Conservation (phyloP, 257 asterid species). For the Forsythia viridissima region DNA sequence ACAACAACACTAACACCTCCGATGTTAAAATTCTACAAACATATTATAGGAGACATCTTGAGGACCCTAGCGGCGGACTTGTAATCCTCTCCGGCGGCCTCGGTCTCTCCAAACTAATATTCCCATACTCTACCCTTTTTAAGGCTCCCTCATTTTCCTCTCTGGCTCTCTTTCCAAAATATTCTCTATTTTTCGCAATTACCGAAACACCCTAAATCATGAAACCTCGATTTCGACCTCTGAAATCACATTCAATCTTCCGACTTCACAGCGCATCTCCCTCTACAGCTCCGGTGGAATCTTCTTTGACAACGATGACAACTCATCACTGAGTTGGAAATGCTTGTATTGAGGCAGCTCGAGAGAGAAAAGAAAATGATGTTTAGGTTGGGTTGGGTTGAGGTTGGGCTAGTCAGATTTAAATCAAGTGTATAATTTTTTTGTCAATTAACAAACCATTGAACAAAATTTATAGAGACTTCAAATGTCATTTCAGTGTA, state of each 20-base stretch:
- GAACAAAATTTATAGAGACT: no score
- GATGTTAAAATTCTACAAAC: constrained; percentile 88
- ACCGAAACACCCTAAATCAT: constrained; percentile 16
- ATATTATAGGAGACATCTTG: constrained; percentile 75
- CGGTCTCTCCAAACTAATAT: constrained; percentile 71
- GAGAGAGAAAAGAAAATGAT: no score
- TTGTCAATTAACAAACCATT: no score
- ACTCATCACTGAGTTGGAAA: no score
- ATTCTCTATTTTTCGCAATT: constrained; percentile 38
- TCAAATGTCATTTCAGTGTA: no score
- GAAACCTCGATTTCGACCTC: constrained; percentile 33
- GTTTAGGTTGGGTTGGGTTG: no score
- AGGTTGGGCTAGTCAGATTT: no score
- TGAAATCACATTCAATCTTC: constrained; percentile 80
- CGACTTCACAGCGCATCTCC: constrained; percentile 61
- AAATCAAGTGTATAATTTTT: no score
- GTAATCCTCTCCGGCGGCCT: constrained; percentile 85
- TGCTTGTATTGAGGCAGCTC: no score
- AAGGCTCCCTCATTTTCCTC: constrained; percentile 78
- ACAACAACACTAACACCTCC: not conserved
- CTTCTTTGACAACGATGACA: constrained; percentile 29
- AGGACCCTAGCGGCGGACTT: constrained; percentile 78
- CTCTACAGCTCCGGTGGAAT: constrained; percentile 78
- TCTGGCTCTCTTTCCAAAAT: constrained; percentile 71
- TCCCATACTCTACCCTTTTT: constrained; percentile 67